A percentile compares a stretch with the other conserved stretches of the same genome.
Evolutionary conservation across 345 rosid genomes (phyloP).

Genomic region (Sonneratia caseolaris): DNA sequence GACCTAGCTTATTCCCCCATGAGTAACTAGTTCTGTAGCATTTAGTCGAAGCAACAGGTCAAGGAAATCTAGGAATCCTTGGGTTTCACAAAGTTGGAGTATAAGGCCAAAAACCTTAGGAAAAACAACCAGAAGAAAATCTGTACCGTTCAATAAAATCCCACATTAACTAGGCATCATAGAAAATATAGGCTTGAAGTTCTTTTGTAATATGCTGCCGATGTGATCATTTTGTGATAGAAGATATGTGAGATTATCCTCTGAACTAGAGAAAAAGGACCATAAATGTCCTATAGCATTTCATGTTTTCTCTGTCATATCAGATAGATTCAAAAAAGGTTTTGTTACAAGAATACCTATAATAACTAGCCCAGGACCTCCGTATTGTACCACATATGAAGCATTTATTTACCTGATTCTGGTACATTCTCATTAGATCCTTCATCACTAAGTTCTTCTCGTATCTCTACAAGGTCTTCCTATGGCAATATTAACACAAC

Average conservation of each 20-base stretch:
- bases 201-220: neutral
- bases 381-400: neutral
- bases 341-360: neutral
- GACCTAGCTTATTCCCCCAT: neutral
- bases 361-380: neutral
- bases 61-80: too few relatives aligned
- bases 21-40: neutral
- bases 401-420: slow-evolving; percentile 26
- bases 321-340: neutral
- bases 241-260: neutral
- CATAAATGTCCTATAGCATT: neutral
- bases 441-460: slow-evolving; percentile 63
- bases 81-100: too few relatives aligned
- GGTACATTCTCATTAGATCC: slow-evolving; percentile 23
- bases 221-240: neutral
- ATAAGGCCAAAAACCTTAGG: too few relatives aligned
- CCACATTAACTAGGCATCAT: neutral
- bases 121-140: too few relatives aligned
- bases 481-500: slow-evolving; percentile 14
- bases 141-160: too few relatives aligned
- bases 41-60: neutral
- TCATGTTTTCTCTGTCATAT: neutral
- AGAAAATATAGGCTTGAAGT: neutral
- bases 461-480: slow-evolving; percentile 93
- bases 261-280: neutral